Evolutionary conservation across 2,329 filamentous ascomycete genomes (phyloP).

Genomic region (Acrodontium crateriforme): DNA sequence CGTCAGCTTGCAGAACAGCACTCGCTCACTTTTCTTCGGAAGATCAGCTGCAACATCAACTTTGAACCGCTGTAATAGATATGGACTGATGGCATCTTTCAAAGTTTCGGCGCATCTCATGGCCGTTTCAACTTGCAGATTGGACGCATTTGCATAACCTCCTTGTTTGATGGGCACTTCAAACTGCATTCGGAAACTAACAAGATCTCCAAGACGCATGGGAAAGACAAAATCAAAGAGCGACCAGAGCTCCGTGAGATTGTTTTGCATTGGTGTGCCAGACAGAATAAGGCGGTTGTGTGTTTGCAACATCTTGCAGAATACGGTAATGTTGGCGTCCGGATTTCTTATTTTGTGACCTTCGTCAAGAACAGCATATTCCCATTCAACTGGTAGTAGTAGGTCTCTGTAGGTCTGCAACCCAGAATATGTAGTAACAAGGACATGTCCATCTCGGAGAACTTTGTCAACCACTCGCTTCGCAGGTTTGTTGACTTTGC

Average conservation of each 20-base stretch:
- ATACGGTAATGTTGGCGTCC: slow-evolving; percentile 85
- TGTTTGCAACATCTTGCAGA: slow-evolving; percentile 86
- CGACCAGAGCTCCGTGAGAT: slow-evolving; percentile 88
- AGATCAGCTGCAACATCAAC: slow-evolving; percentile 86
- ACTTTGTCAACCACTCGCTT: slow-evolving; percentile 72
- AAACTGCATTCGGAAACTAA: slow-evolving; percentile 82
- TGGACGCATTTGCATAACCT: slow-evolving; percentile 89
- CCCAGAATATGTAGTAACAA: slow-evolving; percentile 91
- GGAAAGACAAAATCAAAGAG: slow-evolving; percentile 96
- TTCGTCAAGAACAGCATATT: slow-evolving; percentile 87
- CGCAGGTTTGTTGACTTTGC: slow-evolving; percentile 53
- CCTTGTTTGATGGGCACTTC: slow-evolving; percentile 88
- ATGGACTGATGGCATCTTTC: slow-evolving; percentile 87
- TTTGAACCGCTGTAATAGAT: slow-evolving; percentile 83
- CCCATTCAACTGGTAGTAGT: slow-evolving; percentile 75
- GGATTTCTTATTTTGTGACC: slow-evolving; percentile 98
- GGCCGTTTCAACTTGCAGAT: slow-evolving; percentile 85
- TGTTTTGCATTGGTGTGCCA: slow-evolving; percentile 96
- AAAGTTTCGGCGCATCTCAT: slow-evolving; percentile 87
- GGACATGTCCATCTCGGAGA: slow-evolving; percentile 70
- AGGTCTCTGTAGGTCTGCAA: slow-evolving; percentile 83
- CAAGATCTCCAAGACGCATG: slow-evolving; percentile 82
- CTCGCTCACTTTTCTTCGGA: slow-evolving; percentile 90
- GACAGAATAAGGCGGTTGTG: slow-evolving; percentile 85
- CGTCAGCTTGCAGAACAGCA: slow-evolving; percentile 89